Evolutionary conservation across 2,329 filamentous ascomycete genomes (phyloP).

Genomic region (Cylindrodendrum hubeiense): DNA sequence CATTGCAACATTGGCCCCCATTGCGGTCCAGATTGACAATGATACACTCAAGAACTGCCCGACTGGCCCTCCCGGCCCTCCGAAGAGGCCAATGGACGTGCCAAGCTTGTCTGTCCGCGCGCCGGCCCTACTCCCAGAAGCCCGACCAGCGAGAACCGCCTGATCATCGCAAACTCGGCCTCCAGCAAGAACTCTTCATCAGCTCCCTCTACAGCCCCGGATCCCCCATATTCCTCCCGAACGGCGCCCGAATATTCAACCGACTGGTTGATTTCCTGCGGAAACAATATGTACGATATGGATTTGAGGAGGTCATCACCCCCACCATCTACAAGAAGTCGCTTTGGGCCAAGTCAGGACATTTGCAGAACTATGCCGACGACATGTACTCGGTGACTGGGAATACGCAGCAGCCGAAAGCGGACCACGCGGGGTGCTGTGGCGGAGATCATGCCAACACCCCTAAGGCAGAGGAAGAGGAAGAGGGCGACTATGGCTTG

Average conservation of each 20-base stretch:
- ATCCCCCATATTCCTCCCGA: constrained; percentile 86
- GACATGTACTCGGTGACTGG: constrained; percentile 90
- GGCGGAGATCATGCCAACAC: constrained; percentile 44
- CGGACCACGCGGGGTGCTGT: constrained; percentile 44
- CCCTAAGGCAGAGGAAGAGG: constrained; percentile 61
- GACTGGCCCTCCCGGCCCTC: constrained; percentile 33
- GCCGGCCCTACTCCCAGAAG: constrained; percentile 48
- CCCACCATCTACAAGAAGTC: constrained; percentile 92
- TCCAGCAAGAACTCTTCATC: constrained; percentile 82
- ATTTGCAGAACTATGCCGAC: constrained; percentile 90
- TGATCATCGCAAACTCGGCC: constrained; percentile 71
- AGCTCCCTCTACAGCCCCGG: constrained; percentile 85
- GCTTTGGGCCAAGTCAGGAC: constrained; percentile 87
- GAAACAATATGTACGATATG: constrained; percentile 85
- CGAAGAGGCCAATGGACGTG: constrained; percentile 48
- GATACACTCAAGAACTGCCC: constrained; percentile 45
- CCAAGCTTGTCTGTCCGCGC: constrained; percentile 45
- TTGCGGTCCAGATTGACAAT: constrained; percentile 40
- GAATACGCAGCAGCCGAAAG: constrained; percentile 47
- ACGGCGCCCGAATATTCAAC: constrained; percentile 86
- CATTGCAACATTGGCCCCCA: constrained; percentile 22
- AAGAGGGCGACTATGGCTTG: constrained; percentile 80
- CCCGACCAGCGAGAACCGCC: constrained; percentile 50
- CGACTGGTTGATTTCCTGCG: constrained; percentile 85
- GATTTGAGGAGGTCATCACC: constrained; percentile 89